A percentile compares a stretch with the other conserved stretches of the same genome.
Conservation (phyloP, 345 rosid genomes). For the Kandelia obovata region DNA sequence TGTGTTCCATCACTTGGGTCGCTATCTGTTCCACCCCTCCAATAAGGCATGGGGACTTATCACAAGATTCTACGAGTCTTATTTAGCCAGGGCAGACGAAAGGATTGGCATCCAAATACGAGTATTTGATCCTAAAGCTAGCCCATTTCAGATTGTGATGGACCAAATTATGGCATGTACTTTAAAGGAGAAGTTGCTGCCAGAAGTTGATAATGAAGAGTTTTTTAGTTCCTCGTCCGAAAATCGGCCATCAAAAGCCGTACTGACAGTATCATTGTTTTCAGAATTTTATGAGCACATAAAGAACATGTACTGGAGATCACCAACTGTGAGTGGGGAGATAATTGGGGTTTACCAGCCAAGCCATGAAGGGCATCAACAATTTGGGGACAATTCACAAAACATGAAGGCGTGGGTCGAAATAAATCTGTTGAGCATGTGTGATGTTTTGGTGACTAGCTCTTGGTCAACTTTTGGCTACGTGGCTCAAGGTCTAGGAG, state of each 20-base stretch:
- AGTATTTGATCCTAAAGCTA: neutral
- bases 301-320: constrained; percentile 18
- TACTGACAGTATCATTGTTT: constrained; percentile 13
- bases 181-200: constrained; percentile 11
- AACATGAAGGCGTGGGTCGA: constrained; percentile 27
- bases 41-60: constrained; percentile 25
- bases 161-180: constrained; percentile 16
- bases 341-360: constrained; percentile 18
- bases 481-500: constrained; percentile 28
- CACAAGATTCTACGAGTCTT: constrained; percentile 12
- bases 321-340: constrained; percentile 11
- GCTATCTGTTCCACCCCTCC: constrained; percentile 26
- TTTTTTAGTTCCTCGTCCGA: neutral
- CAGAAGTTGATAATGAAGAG: neutral
- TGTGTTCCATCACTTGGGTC: constrained; percentile 21
- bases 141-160: neutral
- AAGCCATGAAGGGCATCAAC: constrained; percentile 18
- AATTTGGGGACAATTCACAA: constrained; percentile 14
- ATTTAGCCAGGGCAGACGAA: constrained; percentile 14
- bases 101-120: constrained; percentile 23
- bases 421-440: constrained; percentile 20
- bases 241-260: constrained; percentile 11
- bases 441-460: constrained; percentile 25
- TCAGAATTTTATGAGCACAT: constrained; percentile 11
- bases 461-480: constrained; percentile 26